phyloP scores from a whole-genome alignment of 306 rosid species.

The Abrus pulchellus region DNA sequence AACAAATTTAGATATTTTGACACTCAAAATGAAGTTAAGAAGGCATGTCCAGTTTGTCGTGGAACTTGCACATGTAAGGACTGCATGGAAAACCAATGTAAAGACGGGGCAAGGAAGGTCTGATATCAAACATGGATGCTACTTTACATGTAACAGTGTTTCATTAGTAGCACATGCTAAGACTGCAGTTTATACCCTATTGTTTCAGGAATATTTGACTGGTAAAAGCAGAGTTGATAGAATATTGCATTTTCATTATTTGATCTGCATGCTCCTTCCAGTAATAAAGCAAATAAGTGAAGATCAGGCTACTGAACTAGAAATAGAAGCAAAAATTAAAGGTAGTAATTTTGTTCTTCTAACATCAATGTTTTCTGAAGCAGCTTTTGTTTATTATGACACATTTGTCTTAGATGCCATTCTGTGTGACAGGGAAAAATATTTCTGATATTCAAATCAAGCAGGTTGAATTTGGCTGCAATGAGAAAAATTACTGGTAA shows the following conservation, averaged over 20 bases:
- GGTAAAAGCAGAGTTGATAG: conserved; percentile 72
- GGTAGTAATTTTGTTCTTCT: conserved; percentile 57
- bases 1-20: conserved; percentile 73
- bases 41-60: conserved; percentile 94
- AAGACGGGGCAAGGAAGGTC: conserved; percentile 97
- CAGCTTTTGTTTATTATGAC: conserved; percentile 26
- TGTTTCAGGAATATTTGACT: conserved; percentile 69
- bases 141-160: conserved; percentile 39
- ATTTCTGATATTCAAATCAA: conserved; percentile 73
- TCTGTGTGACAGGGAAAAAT: conserved; percentile 63
- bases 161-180: conserved; percentile 48
- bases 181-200: conserved; percentile 42
- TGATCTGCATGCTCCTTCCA: conserved; percentile 95
- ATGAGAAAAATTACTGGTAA: conserved; percentile 67
- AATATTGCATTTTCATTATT: conserved; percentile 78
- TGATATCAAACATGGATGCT: conserved; percentile 65
- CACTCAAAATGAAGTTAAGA: conserved; percentile 80
- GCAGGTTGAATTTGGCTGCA: conserved; percentile 68
- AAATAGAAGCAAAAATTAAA: conserved; percentile 73
- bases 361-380: conserved; percentile 38
- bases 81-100: conserved; percentile 70
- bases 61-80: conserved; percentile 88
- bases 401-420: conserved; percentile 36
- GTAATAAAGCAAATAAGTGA: conserved; percentile 73
- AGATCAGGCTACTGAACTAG: conserved; percentile 71